Conservation (phyloP, 78 protist genomes). For the Neovahlkampfia damariscottae region DNA sequence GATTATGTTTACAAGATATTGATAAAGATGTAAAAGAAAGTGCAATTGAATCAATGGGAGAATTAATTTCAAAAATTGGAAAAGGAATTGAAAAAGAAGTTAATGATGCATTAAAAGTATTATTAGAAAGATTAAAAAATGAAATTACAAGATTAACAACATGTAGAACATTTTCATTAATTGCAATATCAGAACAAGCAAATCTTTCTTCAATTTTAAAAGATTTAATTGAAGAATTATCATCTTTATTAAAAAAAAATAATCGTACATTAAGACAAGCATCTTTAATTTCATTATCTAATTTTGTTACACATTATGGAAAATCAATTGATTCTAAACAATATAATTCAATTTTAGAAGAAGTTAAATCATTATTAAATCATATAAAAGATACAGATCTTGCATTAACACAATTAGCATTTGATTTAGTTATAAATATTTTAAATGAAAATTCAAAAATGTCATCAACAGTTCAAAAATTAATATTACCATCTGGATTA, state of each 20-base stretch:
- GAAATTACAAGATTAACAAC: constrained; percentile 63
- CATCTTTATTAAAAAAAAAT: constrained; percentile 32
- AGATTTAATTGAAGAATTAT: neutral
- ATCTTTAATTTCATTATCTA: neutral
- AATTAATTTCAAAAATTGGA: constrained; percentile 14
- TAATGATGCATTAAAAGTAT: constrained; percentile 2
- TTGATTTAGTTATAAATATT: constrained; percentile 21
- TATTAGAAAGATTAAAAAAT: constrained; percentile 66
- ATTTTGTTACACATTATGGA: neutral
- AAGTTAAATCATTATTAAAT: constrained; percentile 13
- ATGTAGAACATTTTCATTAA: neutral
- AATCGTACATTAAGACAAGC: constrained; percentile 22
- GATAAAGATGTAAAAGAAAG: constrained; percentile 90
- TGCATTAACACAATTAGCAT: constrained; percentile 46
- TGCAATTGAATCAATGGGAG: constrained; percentile 58
- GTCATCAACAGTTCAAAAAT: neutral
- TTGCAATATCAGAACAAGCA: neutral
- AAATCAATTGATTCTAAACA: neutral
- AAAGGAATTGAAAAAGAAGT: neutral
- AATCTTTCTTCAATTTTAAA: neutral
- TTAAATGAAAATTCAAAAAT: constrained; percentile 1
- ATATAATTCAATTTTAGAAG: neutral
- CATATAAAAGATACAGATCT: constrained; percentile 51
- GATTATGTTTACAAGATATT: constrained; percentile 62
- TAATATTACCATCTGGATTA: constrained; percentile 32